Evolutionary conservation across 495 filamentous ascomycete species (phyloP).

Genomic region (Trichoderma gamsii): DNA sequence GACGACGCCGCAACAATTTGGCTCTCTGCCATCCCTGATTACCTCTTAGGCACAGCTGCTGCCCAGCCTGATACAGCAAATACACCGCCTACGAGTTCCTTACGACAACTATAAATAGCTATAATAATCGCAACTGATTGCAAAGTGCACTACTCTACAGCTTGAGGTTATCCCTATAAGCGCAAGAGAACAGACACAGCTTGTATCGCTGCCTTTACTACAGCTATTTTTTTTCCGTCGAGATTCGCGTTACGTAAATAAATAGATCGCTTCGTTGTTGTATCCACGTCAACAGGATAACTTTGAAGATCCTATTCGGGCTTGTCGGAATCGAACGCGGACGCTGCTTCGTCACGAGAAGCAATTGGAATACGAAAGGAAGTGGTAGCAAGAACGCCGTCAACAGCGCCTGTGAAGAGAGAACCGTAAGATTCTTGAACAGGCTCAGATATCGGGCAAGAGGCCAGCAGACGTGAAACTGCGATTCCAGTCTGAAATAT

Average conservation of each 20-base stretch:
- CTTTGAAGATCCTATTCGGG: neutral
- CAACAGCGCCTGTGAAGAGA: neutral
- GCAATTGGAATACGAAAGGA: constrained; percentile 1
- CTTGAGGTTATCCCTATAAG: too few relatives aligned
- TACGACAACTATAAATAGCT: too few relatives aligned
- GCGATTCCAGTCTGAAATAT: neutral
- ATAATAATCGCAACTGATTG: too few relatives aligned
- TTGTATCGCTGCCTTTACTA: too few relatives aligned
- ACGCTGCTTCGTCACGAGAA: neutral
- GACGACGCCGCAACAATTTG: too few relatives aligned
- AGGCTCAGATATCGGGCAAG: neutral
- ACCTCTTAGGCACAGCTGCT: too few relatives aligned
- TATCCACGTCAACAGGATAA: neutral
- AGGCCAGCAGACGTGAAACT: neutral
- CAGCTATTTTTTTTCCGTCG: neutral
- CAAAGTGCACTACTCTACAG: too few relatives aligned
- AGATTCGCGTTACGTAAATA: constrained; percentile 2
- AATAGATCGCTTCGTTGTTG: constrained; percentile 5
- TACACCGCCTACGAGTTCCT: too few relatives aligned
- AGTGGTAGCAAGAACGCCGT: neutral
- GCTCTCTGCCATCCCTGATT: too few relatives aligned
- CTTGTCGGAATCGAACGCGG: neutral
- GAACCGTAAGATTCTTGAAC: neutral
- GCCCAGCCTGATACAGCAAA: too few relatives aligned
- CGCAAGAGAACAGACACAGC: too few relatives aligned